A percentile compares a stretch with the other conserved stretches of the same genome.
phyloP scores from a whole-genome alignment of 1,284 basidiomycete species.

The Trichosporon faecale region DNA sequence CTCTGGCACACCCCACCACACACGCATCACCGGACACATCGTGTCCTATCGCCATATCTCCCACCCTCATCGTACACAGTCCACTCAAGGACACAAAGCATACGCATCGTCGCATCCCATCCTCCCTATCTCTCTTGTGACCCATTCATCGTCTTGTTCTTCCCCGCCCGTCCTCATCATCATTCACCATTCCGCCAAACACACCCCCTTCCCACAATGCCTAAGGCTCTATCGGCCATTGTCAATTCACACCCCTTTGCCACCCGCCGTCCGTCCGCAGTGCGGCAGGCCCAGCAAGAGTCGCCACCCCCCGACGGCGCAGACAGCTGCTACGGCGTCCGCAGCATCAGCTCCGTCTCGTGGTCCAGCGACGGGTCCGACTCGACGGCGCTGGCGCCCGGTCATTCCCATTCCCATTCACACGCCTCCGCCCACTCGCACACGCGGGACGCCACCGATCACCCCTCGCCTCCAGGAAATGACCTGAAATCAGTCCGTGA shows the following conservation, averaged over 20 bases:
- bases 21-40: not conserved
- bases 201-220: not conserved
- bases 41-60: not conserved
- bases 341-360: slow-evolving; percentile 29
- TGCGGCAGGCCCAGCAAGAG: not conserved
- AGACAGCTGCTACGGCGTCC: slow-evolving; percentile 35
- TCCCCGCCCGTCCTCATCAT: not conserved
- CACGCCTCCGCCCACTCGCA: not conserved
- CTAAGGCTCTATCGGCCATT: slow-evolving; percentile 4
- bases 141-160: not conserved
- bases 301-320: slow-evolving; percentile 19
- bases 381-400: not conserved
- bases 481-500: not conserved
- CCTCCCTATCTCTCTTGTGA: not conserved
- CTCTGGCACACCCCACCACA: not conserved
- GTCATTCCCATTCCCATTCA: not conserved
- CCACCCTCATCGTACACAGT: not conserved
- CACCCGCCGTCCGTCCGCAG: slow-evolving; percentile 20
- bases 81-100: not conserved
- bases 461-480: not conserved
- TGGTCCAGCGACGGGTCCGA: slow-evolving; percentile 8
- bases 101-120: not conserved
- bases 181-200: not conserved
- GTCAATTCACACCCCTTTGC: slow-evolving; percentile 18
- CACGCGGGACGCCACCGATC: not conserved